Conservation (phyloP, 1,284 basidiomycete genomes). For the Xerocomus nothofagi region DNA sequence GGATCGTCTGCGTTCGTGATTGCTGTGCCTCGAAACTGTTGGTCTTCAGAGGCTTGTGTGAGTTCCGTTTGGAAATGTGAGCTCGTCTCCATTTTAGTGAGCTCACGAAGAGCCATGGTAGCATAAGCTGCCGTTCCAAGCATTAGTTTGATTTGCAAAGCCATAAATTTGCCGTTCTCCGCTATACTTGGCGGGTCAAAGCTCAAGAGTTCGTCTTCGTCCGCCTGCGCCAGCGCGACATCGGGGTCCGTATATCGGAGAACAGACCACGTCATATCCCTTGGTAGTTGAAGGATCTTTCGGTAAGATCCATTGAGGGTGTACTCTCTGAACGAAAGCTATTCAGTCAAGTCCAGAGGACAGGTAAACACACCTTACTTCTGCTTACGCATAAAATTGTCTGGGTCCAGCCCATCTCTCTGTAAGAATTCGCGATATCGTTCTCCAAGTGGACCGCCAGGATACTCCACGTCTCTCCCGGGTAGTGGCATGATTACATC, state of each 20-base stretch:
- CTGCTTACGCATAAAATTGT: constrained; percentile 86
- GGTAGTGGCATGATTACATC: constrained; percentile 96
- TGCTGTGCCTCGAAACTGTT: constrained; percentile 63
- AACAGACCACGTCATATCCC: constrained; percentile 76
- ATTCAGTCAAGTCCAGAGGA: constrained; percentile 4
- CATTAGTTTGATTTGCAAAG: constrained; percentile 77
- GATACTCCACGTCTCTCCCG: constrained; percentile 89
- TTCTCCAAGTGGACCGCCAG: constrained; percentile 79
- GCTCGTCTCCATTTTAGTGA: constrained; percentile 91
- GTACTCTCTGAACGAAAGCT: constrained; percentile 67
- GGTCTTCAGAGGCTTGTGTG: constrained; percentile 82
- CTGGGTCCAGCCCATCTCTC: constrained; percentile 85
- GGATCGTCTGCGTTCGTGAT: constrained; percentile 33
- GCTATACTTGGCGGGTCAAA: constrained; percentile 68
- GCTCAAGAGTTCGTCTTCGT: constrained; percentile 88
- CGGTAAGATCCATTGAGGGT: constrained; percentile 92
- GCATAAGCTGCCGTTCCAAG: constrained; percentile 90
- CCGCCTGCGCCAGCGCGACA: constrained; percentile 86
- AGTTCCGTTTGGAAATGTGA: constrained; percentile 82
- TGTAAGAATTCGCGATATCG: constrained; percentile 80
- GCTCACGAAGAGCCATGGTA: constrained; percentile 92
- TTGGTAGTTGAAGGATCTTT: constrained; percentile 84
- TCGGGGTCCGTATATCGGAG: constrained; percentile 93
- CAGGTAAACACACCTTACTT: constrained; percentile 52
- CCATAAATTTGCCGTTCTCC: constrained; percentile 78